A percentile compares a stretch with the other conserved stretches of the same genome.
phyloP scores from a whole-genome alignment of 176 grass and related monocot species.

The Panicum miliaceum region DNA sequence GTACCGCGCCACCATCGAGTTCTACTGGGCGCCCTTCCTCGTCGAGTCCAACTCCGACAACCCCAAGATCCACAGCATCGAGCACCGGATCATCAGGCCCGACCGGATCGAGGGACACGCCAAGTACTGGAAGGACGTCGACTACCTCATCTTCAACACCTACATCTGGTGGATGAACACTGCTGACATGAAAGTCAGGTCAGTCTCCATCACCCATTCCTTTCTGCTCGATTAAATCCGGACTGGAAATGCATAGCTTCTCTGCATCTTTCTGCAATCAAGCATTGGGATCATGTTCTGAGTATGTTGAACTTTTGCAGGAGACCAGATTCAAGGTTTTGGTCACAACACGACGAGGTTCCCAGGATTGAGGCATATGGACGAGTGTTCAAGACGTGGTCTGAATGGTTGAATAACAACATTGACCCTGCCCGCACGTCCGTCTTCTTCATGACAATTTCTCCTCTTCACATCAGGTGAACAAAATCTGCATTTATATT shows the following conservation, averaged over 20 bases:
- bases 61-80: constrained; percentile 72
- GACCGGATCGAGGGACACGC: constrained; percentile 71
- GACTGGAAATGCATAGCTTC: background rate
- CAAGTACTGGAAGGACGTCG: constrained; percentile 64
- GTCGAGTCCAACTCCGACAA: constrained; percentile 95
- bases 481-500: background rate
- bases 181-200: constrained; percentile 74
- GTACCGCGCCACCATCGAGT: constrained; percentile 85
- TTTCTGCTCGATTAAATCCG: background rate
- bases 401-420: constrained; percentile 65
- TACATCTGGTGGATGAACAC: constrained; percentile 99
- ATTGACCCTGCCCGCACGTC: constrained; percentile 56
- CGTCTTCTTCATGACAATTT: constrained; percentile 91
- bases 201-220: background rate
- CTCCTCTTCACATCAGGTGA: constrained; percentile 80
- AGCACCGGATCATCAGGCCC: constrained; percentile 56
- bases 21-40: constrained; percentile 96
- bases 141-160: constrained; percentile 97
- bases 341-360: constrained; percentile 79
- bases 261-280: background rate
- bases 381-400: constrained; percentile 66
- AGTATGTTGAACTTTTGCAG: background rate
- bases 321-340: constrained; percentile 49
- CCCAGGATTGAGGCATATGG: constrained; percentile 61
- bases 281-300: background rate